Base-by-base conservation (phyloP, 2,329 filamentous ascomycete species). In the Xylariaceae sp. region DNA sequence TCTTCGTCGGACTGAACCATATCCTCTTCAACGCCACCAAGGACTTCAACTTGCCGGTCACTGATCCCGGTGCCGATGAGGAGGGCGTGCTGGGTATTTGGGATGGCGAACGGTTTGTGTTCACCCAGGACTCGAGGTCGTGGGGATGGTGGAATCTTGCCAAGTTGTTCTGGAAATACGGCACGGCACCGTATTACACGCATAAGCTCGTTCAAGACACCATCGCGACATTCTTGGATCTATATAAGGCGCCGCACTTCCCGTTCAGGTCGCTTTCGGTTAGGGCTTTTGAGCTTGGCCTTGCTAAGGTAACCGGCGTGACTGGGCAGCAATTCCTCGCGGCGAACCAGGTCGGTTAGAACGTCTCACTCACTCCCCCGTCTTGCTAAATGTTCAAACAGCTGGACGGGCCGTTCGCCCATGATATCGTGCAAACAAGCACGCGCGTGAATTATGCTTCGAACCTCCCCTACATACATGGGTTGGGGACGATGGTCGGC, bases 361-460 rank as follows among this genome's bases (percentile, higher is more conserved):
- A 26, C 57, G 71, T 60, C 2, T 10, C 40, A 26, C 37, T 26
- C 32, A 7, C 16, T 10, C 20, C 40, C 23, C 16, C 5, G 14
- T 32, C 3, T 9, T 41, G 20, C 23, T 9, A 4, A 37, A 1
- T 51, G 44, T 56, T 56, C 0, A 2, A 21, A 1, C 40, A 86
- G 67, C 86, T 97, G 53, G 79, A 82, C 20, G 76, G 79, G 0
- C 70, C 77, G 0, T 98, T 96, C 70, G 80, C 87, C 0, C 83
- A 84, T 14, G 91, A 99, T 48, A 85, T 99, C 46, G 85, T 98
- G 21, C 93, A 98, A 74, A 91, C 93, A 1, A 89, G 87, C 54
- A 97, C 95, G 0, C 83, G 95, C 19, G 93, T 97, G 61, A 98
- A 98, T 73, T 99, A 97, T 74, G 95, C 90, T 0, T 91, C 93